Conservation (phyloP, 345 rosid species). For the Dimocarpus longan region DNA sequence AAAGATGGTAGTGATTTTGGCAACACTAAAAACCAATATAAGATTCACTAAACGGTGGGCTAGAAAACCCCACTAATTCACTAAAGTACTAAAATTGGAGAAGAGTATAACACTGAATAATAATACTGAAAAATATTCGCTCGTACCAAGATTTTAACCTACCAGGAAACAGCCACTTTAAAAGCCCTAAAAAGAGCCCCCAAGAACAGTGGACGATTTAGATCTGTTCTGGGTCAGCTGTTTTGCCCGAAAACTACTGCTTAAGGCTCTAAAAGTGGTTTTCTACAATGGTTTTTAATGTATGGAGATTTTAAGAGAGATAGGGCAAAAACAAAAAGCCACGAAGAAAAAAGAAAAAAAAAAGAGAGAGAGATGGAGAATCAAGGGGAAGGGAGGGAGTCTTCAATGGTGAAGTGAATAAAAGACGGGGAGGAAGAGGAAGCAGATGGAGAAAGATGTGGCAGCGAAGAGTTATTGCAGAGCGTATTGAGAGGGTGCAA, state of each 20-base stretch:
- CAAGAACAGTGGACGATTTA: not conserved
- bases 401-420: not conserved
- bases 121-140: slow-evolving; percentile 2
- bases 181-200: slow-evolving; percentile 14
- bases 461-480: slow-evolving; percentile 67
- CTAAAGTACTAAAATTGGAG: not conserved
- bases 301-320: not conserved
- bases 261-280: slow-evolving; percentile 7
- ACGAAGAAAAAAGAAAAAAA: not conserved
- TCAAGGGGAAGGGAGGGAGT: not conserved
- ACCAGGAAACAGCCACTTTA: not conserved
- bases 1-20: not conserved
- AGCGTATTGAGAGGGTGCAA: slow-evolving; percentile 72
- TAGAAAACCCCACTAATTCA: slow-evolving; percentile 13
- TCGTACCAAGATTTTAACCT: slow-evolving; percentile 3
- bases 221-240: slow-evolving; percentile 28
- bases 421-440: slow-evolving; percentile 12
- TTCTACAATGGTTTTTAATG: slow-evolving; percentile 24
- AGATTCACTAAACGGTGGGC: slow-evolving; percentile 2
- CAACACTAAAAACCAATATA: not conserved
- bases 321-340: slow-evolving; percentile 10
- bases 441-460: slow-evolving; percentile 36
- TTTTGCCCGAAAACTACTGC: slow-evolving; percentile 5
- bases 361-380: not conserved
- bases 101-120: not conserved